These are phyloP conservation scores for Naegleria lovaniensis DNA, from an alignment of 208 protist species.

Conservation along the genomic window DNA sequence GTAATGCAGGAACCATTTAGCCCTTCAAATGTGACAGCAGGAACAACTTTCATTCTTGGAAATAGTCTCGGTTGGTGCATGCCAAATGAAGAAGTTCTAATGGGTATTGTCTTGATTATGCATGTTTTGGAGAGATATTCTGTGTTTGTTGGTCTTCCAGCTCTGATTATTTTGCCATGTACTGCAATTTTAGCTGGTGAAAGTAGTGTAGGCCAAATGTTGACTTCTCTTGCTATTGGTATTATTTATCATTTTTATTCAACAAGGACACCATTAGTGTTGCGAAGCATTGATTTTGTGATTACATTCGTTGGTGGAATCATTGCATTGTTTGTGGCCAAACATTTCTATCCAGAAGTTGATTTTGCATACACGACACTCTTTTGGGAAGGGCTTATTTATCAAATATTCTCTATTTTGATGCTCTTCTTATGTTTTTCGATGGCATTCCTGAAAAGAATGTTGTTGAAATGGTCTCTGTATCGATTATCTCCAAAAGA, in stretches of 20 bases:
- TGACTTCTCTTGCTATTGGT: neutral
- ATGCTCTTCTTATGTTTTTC: neutral
- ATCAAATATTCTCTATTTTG: neutral
- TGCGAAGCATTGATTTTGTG: neutral
- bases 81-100: neutral
- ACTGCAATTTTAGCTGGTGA: neutral
- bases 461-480: neutral
- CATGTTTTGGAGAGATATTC: conserved; percentile 11
- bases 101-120: neutral
- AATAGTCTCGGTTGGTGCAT: neutral
- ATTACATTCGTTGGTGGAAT: neutral
- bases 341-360: neutral
- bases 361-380: neutral
- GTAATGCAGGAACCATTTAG: neutral
- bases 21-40: neutral
- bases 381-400: neutral
- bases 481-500: neutral
- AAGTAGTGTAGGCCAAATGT: neutral
- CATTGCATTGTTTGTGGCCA: neutral
- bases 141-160: neutral
- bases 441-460: neutral
- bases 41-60: neutral
- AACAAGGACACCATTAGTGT: neutral
- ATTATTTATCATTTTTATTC: conserved; percentile 10
- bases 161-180: neutral